phyloP scores from a whole-genome alignment of 768 basidiomycete genomes.

The Lyophyllum decastes region DNA sequence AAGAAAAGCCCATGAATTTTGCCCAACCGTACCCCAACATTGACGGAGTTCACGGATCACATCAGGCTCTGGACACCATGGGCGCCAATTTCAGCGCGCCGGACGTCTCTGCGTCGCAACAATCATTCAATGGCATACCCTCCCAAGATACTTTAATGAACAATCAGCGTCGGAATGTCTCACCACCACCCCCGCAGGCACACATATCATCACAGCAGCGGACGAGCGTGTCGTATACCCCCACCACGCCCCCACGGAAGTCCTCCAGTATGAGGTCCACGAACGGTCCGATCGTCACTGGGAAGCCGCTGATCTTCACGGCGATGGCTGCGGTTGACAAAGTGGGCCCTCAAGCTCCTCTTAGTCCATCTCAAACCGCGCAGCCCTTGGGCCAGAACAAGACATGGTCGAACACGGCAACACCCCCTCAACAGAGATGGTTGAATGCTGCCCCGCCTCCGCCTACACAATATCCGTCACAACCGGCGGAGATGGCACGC shows the following conservation, averaged over 20 bases:
- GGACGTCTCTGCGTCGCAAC: slow-evolving; percentile 1
- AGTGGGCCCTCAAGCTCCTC: slow-evolving; percentile 11
- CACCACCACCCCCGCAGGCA: slow-evolving; percentile 5
- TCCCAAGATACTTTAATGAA: slow-evolving; percentile 1
- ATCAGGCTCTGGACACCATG: slow-evolving; percentile 7
- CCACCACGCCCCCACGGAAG: slow-evolving; percentile 20
- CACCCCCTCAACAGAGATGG: too few relatives aligned
- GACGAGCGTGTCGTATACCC: slow-evolving; percentile 4
- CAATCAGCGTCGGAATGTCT: background rate
- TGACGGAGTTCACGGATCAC: background rate
- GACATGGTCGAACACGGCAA: background rate
- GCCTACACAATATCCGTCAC: background rate
- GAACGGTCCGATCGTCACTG: slow-evolving; percentile 26
- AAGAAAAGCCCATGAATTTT: background rate
- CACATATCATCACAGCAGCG: slow-evolving; percentile 1
- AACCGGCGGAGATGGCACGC: too few relatives aligned
- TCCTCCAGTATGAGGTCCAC: slow-evolving; percentile 22
- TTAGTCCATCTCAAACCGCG: background rate
- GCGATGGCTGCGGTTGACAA: slow-evolving; percentile 45
- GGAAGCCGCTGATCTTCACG: slow-evolving; percentile 65
- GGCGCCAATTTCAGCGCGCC: slow-evolving; percentile 8
- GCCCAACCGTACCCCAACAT: background rate
- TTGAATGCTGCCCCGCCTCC: too few relatives aligned
- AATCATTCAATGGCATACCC: background rate
- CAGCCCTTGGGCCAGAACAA: background rate